phyloP scores from a whole-genome alignment of 2,329 filamentous ascomycete species.

The Cordyceps militaris region DNA sequence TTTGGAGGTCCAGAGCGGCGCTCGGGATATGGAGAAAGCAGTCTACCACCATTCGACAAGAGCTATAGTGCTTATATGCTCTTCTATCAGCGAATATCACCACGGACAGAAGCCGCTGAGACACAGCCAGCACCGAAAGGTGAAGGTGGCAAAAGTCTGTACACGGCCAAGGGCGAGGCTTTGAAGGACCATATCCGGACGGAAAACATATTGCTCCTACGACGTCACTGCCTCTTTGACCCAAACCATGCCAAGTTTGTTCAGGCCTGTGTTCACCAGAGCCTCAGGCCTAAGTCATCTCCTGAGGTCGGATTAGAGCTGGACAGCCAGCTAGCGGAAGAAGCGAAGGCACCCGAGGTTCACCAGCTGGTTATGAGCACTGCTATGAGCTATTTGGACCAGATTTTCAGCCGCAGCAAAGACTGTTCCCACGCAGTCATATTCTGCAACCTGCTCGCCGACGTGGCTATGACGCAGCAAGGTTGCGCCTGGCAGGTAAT shows the following conservation, averaged over 20 bases:
- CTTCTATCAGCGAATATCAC: slow-evolving; percentile 80
- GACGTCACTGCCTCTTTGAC: slow-evolving; percentile 75
- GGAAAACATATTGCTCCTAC: slow-evolving; percentile 68
- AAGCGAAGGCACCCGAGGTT: slow-evolving; percentile 14
- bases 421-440: slow-evolving; percentile 56
- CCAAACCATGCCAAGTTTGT: slow-evolving; percentile 63
- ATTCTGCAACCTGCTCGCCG: slow-evolving; percentile 43
- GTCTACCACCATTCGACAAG: slow-evolving; percentile 52
- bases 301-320: neutral
- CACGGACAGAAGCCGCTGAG: slow-evolving; percentile 36
- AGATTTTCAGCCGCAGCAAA: slow-evolving; percentile 65
- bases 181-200: slow-evolving; percentile 54
- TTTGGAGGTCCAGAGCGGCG: slow-evolving; percentile 66
- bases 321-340: neutral
- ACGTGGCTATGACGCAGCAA: slow-evolving; percentile 42
- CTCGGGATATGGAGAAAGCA: slow-evolving; percentile 37
- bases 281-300: neutral
- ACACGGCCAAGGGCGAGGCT: slow-evolving; percentile 35
- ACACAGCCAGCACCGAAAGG: neutral
- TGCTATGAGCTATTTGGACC: slow-evolving; percentile 62
- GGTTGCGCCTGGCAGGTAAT: slow-evolving; percentile 53
- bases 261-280: slow-evolving; percentile 43
- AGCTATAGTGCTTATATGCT: slow-evolving; percentile 93
- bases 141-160: neutral
- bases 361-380: slow-evolving; percentile 47